A percentile compares a stretch with the other conserved stretches of the same genome.
Conservation (phyloP, 2,329 filamentous ascomycete genomes). For the Cercospora janseana region DNA sequence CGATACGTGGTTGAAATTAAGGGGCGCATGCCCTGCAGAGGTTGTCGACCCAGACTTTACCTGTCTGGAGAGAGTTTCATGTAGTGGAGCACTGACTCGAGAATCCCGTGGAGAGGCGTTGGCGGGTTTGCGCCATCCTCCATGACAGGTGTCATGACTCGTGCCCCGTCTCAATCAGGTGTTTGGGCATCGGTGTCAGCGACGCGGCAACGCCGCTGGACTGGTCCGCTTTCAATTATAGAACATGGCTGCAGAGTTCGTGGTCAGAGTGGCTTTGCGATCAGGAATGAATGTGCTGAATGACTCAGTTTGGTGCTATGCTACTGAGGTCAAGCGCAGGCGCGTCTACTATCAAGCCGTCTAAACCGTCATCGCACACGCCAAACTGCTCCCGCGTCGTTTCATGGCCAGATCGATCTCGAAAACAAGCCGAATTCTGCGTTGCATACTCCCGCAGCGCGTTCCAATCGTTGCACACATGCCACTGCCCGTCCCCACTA, state of each 20-base stretch:
- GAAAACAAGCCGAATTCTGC: constrained; percentile 21
- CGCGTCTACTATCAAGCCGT: constrained; percentile 15
- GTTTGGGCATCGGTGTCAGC: too few species aligned
- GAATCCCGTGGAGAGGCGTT: not conserved
- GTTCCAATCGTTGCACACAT: constrained; percentile 22
- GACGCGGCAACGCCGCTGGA: too few species aligned
- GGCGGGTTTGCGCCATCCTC: not conserved
- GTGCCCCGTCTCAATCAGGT: not conserved
- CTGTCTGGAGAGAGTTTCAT: not conserved
- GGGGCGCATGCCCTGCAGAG: not conserved
- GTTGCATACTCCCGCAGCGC: constrained; percentile 23
- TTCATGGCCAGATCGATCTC: constrained; percentile 8
- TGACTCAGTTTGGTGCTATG: not conserved
- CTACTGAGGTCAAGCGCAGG: constrained; percentile 2
- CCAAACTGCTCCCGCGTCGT: constrained; percentile 15
- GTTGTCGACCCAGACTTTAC: too few species aligned
- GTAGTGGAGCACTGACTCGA: not conserved
- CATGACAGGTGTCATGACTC: not conserved
- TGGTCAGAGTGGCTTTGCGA: too few species aligned
- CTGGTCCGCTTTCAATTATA: too few species aligned
- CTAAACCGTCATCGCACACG: constrained; percentile 17
- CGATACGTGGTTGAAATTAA: not conserved
- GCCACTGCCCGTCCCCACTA: constrained; percentile 19
- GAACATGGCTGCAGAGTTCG: too few species aligned
- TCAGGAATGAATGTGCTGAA: not conserved